A percentile compares a stretch with the other conserved stretches of the same genome.
These are phyloP conservation scores for Hypocreales sp. DNA, from an alignment of 2,329 filamentous ascomycete species.

Conservation along the genomic window DNA sequence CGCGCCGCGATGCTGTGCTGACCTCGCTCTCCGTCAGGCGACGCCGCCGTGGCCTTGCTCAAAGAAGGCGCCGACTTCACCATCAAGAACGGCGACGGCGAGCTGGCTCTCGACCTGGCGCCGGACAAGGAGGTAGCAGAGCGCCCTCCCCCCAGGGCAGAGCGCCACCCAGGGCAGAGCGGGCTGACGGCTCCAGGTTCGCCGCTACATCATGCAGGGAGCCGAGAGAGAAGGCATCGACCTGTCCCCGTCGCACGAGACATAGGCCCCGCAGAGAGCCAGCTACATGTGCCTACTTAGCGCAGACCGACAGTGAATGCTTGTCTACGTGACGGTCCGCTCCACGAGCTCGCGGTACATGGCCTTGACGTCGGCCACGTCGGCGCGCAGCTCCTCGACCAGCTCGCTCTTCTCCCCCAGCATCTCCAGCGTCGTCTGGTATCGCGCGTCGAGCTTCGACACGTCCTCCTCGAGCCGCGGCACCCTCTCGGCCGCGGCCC, in stretches of 20 bases:
- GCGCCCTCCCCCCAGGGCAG: too few relatives aligned
- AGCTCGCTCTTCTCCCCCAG: slow-evolving; percentile 93
- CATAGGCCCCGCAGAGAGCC: too few relatives aligned
- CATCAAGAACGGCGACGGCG: slow-evolving; percentile 58
- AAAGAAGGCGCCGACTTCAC: slow-evolving; percentile 73
- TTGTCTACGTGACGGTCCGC: slow-evolving; percentile 54
- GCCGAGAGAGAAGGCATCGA: slow-evolving; percentile 78
- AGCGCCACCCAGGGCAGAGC: too few relatives aligned
- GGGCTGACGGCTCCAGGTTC: slow-evolving; percentile 45
- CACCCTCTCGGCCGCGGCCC: slow-evolving; percentile 42
- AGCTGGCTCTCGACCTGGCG: slow-evolving; percentile 62
- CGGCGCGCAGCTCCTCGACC: slow-evolving; percentile 77
- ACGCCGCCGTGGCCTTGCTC: slow-evolving; percentile 68
- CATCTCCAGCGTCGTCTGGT: slow-evolving; percentile 86
- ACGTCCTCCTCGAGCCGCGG: slow-evolving; percentile 53
- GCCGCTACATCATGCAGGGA: slow-evolving; percentile 59
- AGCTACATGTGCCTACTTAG: too few relatives aligned
- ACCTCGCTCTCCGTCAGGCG: slow-evolving; percentile 28
- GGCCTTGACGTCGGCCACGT: slow-evolving; percentile 84
- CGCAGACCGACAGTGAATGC: too few relatives aligned
- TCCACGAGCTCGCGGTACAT: slow-evolving; percentile 93
- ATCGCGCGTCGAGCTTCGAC: slow-evolving; percentile 54
- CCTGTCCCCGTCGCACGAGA: slow-evolving; percentile 18
- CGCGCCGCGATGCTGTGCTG: background rate
- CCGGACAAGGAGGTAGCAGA: slow-evolving; percentile 74